Percentiles rank a stretch among this genome's conserved stretches.
Evolutionary conservation across 2,329 filamentous ascomycete species (phyloP).

Genomic region (Diaporthe vaccinii): DNA sequence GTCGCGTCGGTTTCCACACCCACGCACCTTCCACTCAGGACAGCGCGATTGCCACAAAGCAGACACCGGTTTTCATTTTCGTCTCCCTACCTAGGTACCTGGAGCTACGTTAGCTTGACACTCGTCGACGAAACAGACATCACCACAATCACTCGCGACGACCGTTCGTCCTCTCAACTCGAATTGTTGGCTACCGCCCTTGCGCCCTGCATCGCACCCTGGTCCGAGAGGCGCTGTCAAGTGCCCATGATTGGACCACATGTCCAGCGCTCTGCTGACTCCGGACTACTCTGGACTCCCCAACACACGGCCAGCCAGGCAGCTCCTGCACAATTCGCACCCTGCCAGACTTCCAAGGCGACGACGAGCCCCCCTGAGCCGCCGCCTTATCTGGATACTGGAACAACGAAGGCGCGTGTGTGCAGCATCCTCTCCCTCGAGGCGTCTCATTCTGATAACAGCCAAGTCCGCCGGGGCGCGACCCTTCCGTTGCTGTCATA

Average conservation of each 20-base stretch:
- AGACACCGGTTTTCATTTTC: background rate
- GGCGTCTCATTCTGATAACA: background rate
- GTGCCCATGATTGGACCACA: conserved; percentile 13
- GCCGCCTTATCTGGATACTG: background rate
- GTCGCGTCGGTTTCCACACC: background rate
- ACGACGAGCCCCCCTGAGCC: background rate
- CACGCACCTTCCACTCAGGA: background rate
- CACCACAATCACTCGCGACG: no score
- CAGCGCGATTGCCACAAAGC: background rate
- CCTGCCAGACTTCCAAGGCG: background rate
- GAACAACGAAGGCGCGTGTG: background rate
- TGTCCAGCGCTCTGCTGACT: conserved; percentile 8
- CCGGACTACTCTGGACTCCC: background rate
- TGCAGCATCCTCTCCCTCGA: background rate
- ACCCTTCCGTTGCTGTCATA: no score
- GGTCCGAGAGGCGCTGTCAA: conserved; percentile 1
- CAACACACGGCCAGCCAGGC: background rate
- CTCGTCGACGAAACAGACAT: background rate
- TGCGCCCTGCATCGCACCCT: background rate
- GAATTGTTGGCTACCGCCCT: background rate
- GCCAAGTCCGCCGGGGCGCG: background rate
- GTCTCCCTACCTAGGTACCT: no score
- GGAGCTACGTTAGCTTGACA: background rate
- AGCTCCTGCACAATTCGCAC: background rate
- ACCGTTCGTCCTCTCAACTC: background rate